A percentile compares a stretch with the other conserved stretches of the same genome.
phyloP scores from a whole-genome alignment of 768 basidiomycete species.

The Russula emetica region DNA sequence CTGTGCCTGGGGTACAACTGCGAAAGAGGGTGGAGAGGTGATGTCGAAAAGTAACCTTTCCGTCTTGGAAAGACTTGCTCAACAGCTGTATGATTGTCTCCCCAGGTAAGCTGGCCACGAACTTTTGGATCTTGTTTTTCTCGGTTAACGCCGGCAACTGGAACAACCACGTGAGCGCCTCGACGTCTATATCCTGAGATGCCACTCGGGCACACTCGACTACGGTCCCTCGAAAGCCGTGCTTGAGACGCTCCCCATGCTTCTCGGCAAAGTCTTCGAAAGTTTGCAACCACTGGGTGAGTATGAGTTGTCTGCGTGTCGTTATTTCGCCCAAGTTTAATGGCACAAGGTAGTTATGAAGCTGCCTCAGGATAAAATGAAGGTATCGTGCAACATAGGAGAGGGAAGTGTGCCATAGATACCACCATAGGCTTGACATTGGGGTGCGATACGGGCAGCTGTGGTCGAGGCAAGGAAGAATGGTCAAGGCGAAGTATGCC shows the following conservation, averaged over 20 bases:
- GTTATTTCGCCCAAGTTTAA: background rate
- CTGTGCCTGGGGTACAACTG: slow-evolving; percentile 1
- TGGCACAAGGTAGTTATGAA: background rate
- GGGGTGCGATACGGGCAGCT: slow-evolving; percentile 25
- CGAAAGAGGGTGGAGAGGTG: slow-evolving; percentile 9
- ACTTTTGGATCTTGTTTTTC: slow-evolving; percentile 3
- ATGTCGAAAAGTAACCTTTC: background rate
- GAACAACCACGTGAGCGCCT: slow-evolving; percentile 4
- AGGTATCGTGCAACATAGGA: background rate
- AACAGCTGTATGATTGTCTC: slow-evolving; percentile 3
- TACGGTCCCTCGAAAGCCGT: slow-evolving; percentile 5
- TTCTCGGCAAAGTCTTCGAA: background rate
- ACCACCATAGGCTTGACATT: slow-evolving; percentile 16
- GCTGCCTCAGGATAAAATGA: background rate
- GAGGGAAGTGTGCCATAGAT: slow-evolving; percentile 3
- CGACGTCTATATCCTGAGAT: background rate
- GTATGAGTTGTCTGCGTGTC: background rate
- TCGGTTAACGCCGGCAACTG: background rate
- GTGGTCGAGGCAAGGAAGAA: slow-evolving; percentile 14
- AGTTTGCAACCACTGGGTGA: background rate
- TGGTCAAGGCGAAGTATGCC: slow-evolving; percentile 14
- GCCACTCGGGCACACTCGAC: background rate
- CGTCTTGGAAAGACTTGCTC: background rate
- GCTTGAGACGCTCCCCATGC: background rate
- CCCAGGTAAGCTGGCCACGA: slow-evolving; percentile 6